These are phyloP conservation scores for Puccinia hordei DNA, from an alignment of 1,284 basidiomycete genomes.

Conservation along the genomic window DNA sequence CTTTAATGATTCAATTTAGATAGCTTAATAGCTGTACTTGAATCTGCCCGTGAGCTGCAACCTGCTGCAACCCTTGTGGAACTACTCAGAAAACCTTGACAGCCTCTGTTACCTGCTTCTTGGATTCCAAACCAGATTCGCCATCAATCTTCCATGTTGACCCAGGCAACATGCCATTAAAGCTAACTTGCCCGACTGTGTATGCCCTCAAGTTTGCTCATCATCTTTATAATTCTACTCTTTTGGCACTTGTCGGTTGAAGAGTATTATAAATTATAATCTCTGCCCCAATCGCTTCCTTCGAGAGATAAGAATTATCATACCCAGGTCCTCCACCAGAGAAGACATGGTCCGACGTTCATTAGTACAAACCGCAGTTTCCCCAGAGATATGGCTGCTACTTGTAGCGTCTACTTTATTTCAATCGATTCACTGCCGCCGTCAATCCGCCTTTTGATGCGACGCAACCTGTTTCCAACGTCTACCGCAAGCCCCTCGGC, in stretches of 20 bases:
- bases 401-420: background rate
- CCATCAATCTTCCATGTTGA: background rate
- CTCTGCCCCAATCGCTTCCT: too few relatives aligned
- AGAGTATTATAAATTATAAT: too few relatives aligned
- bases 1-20: too few relatives aligned
- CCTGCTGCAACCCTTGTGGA: too few relatives aligned
- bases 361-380: background rate
- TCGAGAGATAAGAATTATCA: too few relatives aligned
- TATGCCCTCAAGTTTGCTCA: too few relatives aligned
- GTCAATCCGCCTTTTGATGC: background rate
- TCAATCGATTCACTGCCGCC: background rate
- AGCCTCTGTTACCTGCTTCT: slow-evolving; percentile 11
- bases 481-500: background rate
- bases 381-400: background rate
- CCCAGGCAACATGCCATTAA: background rate
- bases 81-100: background rate
- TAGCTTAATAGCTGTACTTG: too few relatives aligned
- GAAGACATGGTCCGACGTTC: slow-evolving; percentile 18
- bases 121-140: background rate
- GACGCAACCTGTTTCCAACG: background rate
- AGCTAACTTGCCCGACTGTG: too few relatives aligned
- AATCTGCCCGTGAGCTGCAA: too few relatives aligned
- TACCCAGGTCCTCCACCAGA: background rate
- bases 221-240: too few relatives aligned
- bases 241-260: too few relatives aligned